A percentile compares a stretch with the other conserved stretches of the same genome.
Conservation (phyloP, 2,329 filamentous ascomycete genomes). For the Alternaria sp. region DNA sequence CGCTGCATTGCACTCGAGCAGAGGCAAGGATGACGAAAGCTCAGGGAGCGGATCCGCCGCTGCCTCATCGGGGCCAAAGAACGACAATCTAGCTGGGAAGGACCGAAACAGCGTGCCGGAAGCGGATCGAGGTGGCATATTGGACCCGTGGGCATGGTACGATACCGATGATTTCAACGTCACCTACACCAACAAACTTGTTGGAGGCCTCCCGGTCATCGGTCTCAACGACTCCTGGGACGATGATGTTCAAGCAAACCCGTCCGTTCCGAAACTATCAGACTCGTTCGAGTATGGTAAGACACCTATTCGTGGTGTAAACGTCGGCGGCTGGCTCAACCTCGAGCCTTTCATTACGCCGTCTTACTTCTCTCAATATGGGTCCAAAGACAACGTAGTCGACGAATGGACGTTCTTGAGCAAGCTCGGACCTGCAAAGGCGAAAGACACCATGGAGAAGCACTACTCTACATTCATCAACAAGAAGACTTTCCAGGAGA, state of each 20-base stretch:
- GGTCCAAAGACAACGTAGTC: constrained; percentile 67
- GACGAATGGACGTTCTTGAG: constrained; percentile 85
- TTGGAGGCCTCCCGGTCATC: constrained; percentile 90
- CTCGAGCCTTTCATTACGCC: constrained; percentile 96
- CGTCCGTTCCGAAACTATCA: constrained; percentile 78
- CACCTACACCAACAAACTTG: constrained; percentile 84
- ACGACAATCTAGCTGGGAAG: constrained; percentile 54
- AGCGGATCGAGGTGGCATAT: constrained; percentile 73
- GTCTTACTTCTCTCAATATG: constrained; percentile 79
- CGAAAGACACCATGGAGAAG: constrained; percentile 74
- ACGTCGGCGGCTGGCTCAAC: constrained; percentile 91
- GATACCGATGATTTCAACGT: constrained; percentile 91
- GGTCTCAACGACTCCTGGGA: constrained; percentile 86
- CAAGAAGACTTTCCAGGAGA: constrained; percentile 82
- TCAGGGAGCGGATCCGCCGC: constrained; percentile 27
- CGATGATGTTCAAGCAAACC: constrained; percentile 78
- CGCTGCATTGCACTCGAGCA: constrained; percentile 54
- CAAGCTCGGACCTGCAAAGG: constrained; percentile 70
- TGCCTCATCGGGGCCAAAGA: constrained; percentile 43
- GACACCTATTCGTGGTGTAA: constrained; percentile 85
- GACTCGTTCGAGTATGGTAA: constrained; percentile 79
- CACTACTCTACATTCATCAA: constrained; percentile 92
- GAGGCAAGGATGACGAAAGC: constrained; percentile 43
- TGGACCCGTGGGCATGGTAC: constrained; percentile 92
- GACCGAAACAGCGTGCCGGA: constrained; percentile 54